Conservation (phyloP, 2,329 filamentous ascomycete species). For the Colletotrichum incanum region DNA sequence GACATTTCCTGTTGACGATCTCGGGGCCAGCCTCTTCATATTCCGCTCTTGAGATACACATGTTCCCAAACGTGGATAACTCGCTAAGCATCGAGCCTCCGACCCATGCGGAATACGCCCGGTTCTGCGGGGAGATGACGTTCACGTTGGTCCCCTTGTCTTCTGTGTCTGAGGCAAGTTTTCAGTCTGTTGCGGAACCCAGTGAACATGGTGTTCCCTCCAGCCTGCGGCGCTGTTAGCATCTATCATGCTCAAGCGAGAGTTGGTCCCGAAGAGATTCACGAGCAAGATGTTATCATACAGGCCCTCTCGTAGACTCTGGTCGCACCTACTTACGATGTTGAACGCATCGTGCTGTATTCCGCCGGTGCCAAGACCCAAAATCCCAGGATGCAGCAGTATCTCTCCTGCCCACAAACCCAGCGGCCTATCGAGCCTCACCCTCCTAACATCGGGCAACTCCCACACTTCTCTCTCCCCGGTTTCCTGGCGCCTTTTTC, state of each 20-base stretch:
- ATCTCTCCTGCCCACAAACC: constrained; percentile 13
- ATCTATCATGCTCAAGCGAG: neutral
- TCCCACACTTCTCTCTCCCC: constrained; percentile 6
- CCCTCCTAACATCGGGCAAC: constrained; percentile 8
- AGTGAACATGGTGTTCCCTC: constrained; percentile 14
- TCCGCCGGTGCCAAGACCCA: constrained; percentile 5
- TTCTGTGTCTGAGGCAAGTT: neutral
- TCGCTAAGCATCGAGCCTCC: constrained; percentile 25
- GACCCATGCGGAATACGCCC: constrained; percentile 10
- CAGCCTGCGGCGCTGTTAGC: constrained; percentile 4
- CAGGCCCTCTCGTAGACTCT: neutral
- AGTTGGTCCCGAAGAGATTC: neutral
- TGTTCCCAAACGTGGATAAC: constrained; percentile 9
- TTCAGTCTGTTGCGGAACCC: neutral
- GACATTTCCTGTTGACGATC: constrained; percentile 12
- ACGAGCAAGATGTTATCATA: constrained; percentile 12
- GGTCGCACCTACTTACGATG: neutral
- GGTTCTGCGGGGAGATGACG: constrained; percentile 2
- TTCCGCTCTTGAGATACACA: constrained; percentile 17
- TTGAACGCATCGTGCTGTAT: neutral
- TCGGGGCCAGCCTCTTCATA: constrained; percentile 20
- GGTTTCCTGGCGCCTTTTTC: neutral
- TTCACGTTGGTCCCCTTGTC: neutral
- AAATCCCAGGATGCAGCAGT: constrained; percentile 6
- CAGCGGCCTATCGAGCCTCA: constrained; percentile 13